Base-by-base conservation (phyloP, 2,329 filamentous ascomycete species). In the Dothidotthia symphoricarpi region DNA sequence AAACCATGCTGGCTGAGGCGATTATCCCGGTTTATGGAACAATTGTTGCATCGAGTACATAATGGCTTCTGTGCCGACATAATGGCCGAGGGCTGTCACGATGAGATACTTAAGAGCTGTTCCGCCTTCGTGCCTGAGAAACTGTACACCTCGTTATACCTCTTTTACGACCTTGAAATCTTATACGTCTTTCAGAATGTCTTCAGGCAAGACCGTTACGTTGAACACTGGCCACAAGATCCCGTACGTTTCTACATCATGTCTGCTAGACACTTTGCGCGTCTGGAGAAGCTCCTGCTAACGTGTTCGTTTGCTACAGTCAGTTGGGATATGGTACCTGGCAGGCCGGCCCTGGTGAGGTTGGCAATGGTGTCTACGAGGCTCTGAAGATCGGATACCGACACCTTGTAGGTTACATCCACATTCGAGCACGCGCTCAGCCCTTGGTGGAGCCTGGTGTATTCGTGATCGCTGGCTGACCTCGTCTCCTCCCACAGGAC, bases 291-390 rank as follows among this genome's bases (percentile, higher is more conserved):
- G 19, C 24, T 13, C 11, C 32, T 12, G 13, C 46, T 57, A 25
- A 51, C 25, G 19, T 31, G 16, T 16, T 25, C 9, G 72, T 86
- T 29, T 83, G 83, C 34, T 87, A 64, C 58, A 61, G 57, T 30
- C 56, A 60, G 44, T 43, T 63, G 70, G 61, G 59, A 35, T 63
- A 60, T 29, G 61, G 61, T 16, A 64, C 60, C 31, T 66, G 60
- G 61, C 61, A 66, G 33, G 54, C 57, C 22, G 58, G 47, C 39
- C 59, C 58, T 13, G 59, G 57, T 24, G 57, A 66, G 42, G 59
- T 61, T 22, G 53, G 77, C 36, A 61, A 57, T 30, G 71, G 69
- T 28, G 70, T 75, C 13, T 61, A 67, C 24, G 66, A 59, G 34
- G 57, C 59, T 9, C 31, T 64, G 41, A 60, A 63, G 46, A 47